Evolutionary conservation across 2,329 filamentous ascomycete genomes (phyloP).

Genomic region (Exophiala aquamarina): DNA sequence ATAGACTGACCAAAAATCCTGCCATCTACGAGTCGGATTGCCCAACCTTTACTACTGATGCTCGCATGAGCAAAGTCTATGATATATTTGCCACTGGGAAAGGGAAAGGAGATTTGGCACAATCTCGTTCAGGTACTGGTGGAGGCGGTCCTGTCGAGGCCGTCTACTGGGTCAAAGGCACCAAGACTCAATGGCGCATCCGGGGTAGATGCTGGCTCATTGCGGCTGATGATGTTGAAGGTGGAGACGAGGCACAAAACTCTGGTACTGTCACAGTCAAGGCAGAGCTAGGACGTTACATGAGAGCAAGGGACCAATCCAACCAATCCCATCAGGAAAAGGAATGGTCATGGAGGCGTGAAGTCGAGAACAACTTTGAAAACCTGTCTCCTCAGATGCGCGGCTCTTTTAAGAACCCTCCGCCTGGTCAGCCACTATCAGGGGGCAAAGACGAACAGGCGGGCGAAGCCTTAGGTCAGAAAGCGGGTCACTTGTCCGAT

Average conservation of each 20-base stretch:
- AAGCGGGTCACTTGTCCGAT: slow-evolving; percentile 71
- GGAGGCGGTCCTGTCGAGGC: slow-evolving; percentile 75
- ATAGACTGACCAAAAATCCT: slow-evolving; percentile 71
- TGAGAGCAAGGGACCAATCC: slow-evolving; percentile 42
- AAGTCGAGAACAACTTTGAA: slow-evolving; percentile 85
- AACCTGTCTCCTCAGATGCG: slow-evolving; percentile 81
- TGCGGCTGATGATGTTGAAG: slow-evolving; percentile 63
- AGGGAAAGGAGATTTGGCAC: slow-evolving; percentile 45
- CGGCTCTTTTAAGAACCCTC: slow-evolving; percentile 70
- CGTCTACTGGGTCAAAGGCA: slow-evolving; percentile 74
- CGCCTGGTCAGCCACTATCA: slow-evolving; percentile 63
- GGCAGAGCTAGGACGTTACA: slow-evolving; percentile 60
- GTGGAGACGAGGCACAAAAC: slow-evolving; percentile 49
- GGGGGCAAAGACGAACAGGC: slow-evolving; percentile 45
- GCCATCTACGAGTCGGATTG: slow-evolving; percentile 72
- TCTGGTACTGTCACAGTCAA: slow-evolving; percentile 60
- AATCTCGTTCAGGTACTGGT: slow-evolving; percentile 52
- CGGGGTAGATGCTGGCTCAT: slow-evolving; percentile 75
- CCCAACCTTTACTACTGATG: slow-evolving; percentile 82
- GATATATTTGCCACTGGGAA: slow-evolving; percentile 63
- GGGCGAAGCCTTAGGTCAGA: slow-evolving; percentile 56
- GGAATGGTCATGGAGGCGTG: slow-evolving; percentile 74
- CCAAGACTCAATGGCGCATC: slow-evolving; percentile 79
- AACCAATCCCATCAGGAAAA: slow-evolving; percentile 33
- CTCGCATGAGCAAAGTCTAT: slow-evolving; percentile 77